Conservation (phyloP, 345 rosid genomes). For the Ceriops decandra region DNA sequence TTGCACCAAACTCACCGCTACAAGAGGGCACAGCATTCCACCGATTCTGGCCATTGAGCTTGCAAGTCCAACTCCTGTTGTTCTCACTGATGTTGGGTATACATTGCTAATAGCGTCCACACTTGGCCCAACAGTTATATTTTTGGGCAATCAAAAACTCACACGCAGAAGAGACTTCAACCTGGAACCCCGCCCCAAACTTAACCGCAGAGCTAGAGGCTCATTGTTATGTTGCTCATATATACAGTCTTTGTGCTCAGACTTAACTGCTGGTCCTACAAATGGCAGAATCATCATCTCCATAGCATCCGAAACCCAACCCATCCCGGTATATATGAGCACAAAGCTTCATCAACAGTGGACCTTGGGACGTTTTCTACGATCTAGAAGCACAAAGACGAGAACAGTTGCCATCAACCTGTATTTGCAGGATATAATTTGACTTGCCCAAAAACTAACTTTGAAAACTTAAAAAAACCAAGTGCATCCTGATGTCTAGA, state of each 20-base stretch:
- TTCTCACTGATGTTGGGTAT: slow-evolving; percentile 80
- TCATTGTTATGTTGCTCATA: background rate
- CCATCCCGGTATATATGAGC: slow-evolving; percentile 1
- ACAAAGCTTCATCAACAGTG: slow-evolving; percentile 9
- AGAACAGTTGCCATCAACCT: too few species aligned
- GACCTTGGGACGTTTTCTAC: background rate
- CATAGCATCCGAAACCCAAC: slow-evolving; percentile 11
- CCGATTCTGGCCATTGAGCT: slow-evolving; percentile 87
- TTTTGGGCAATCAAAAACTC: background rate
- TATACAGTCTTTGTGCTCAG: too few species aligned
- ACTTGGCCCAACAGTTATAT: background rate
- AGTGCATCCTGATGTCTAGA: too few species aligned
- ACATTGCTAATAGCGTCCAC: slow-evolving; percentile 41
- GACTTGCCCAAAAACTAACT: too few species aligned
- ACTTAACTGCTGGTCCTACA: slow-evolving; percentile 7
- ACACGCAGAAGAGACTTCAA: too few species aligned
- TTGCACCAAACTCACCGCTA: slow-evolving; percentile 74
- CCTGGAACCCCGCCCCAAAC: too few species aligned
- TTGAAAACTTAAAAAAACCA: too few species aligned
- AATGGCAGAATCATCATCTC: slow-evolving; percentile 13
- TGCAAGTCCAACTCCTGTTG: slow-evolving; percentile 78
- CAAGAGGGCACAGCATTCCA: slow-evolving; percentile 83
- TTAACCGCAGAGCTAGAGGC: too few species aligned
- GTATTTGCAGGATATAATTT: too few species aligned
- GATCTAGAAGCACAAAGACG: background rate